Conservation (phyloP, 2,329 filamentous ascomycete species). For the Aspergillus fructus region DNA sequence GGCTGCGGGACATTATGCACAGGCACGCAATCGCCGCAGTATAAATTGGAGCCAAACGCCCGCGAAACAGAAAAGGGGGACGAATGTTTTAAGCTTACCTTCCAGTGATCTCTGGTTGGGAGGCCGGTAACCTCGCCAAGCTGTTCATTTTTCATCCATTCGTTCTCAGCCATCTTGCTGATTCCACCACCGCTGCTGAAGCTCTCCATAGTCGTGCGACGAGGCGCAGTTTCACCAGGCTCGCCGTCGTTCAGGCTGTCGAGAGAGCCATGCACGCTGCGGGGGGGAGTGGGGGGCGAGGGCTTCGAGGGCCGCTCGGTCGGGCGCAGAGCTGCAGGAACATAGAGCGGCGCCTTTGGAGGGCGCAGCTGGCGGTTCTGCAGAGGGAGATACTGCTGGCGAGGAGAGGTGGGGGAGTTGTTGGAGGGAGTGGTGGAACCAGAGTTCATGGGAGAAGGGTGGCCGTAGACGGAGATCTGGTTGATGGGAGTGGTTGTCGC, state of each 20-base stretch:
- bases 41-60: slow-evolving; percentile 20
- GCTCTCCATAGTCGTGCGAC: slow-evolving; percentile 43
- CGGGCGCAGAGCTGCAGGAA: slow-evolving; percentile 62
- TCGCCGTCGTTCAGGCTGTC: slow-evolving; percentile 45
- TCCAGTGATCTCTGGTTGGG: slow-evolving; percentile 65
- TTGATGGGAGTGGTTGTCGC: slow-evolving; percentile 27
- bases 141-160: slow-evolving; percentile 53
- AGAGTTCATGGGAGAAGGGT: slow-evolving; percentile 47
- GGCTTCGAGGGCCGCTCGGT: slow-evolving; percentile 53
- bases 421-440: slow-evolving; percentile 52
- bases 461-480: slow-evolving; percentile 40
- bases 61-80: not conserved
- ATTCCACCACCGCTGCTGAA: slow-evolving; percentile 39
- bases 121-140: slow-evolving; percentile 58
- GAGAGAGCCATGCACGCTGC: slow-evolving; percentile 57
- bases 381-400: slow-evolving; percentile 38
- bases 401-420: slow-evolving; percentile 55
- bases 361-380: slow-evolving; percentile 59
- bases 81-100: slow-evolving; percentile 46
- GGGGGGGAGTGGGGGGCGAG: slow-evolving; percentile 49
- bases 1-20: slow-evolving; percentile 22
- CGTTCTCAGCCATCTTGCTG: slow-evolving; percentile 51
- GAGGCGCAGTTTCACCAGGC: slow-evolving; percentile 33
- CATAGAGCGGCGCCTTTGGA: slow-evolving; percentile 61
- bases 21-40: slow-evolving; percentile 23